Percentiles rank a stretch among this genome's conserved stretches.
phyloP scores from a whole-genome alignment of 495 filamentous ascomycete genomes.

The Aeminium ludgeri region DNA sequence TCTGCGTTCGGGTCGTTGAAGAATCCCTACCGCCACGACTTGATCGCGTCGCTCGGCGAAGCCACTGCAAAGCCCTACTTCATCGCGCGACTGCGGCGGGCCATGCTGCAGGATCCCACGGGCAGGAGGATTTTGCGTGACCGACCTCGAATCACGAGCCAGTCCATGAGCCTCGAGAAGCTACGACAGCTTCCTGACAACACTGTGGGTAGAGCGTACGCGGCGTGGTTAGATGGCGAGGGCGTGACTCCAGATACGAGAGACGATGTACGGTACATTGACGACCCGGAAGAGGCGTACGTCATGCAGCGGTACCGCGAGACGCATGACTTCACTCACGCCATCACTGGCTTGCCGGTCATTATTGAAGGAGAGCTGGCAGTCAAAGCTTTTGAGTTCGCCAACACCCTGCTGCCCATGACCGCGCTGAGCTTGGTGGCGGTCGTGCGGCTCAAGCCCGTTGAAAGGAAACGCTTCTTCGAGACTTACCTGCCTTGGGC shows the following conservation, averaged over 20 bases:
- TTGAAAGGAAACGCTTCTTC: constrained; percentile 57
- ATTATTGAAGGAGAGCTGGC: constrained; percentile 87
- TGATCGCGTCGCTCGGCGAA: constrained; percentile 87
- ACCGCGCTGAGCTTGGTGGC: constrained; percentile 70
- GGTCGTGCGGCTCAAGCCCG: constrained; percentile 51
- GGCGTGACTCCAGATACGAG: constrained; percentile 86
- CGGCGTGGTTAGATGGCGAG: constrained; percentile 76
- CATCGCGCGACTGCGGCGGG: constrained; percentile 76
- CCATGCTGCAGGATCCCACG: constrained; percentile 70
- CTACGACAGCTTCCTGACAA: constrained; percentile 55
- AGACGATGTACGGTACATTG: constrained; percentile 65
- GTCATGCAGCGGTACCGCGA: constrained; percentile 98
- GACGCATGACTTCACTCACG: constrained; percentile 97
- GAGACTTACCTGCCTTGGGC: constrained; percentile 79
- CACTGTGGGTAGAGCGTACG: constrained; percentile 75
- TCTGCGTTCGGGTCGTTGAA: constrained; percentile 64
- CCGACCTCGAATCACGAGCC: constrained; percentile 71
- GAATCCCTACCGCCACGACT: constrained; percentile 69
- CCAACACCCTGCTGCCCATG: constrained; percentile 89
- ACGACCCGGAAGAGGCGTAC: constrained; percentile 88
- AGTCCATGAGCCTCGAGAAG: constrained; percentile 48
- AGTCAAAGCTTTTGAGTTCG: constrained; percentile 90
- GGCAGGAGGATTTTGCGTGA: constrained; percentile 85
- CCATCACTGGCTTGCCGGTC: constrained; percentile 78
- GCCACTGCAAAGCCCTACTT: constrained; percentile 89